A percentile compares a stretch with the other conserved stretches of the same genome.
These are phyloP conservation scores for Colletotrichum sp. DNA, from an alignment of 2,329 filamentous ascomycete genomes.

Conservation along the genomic window DNA sequence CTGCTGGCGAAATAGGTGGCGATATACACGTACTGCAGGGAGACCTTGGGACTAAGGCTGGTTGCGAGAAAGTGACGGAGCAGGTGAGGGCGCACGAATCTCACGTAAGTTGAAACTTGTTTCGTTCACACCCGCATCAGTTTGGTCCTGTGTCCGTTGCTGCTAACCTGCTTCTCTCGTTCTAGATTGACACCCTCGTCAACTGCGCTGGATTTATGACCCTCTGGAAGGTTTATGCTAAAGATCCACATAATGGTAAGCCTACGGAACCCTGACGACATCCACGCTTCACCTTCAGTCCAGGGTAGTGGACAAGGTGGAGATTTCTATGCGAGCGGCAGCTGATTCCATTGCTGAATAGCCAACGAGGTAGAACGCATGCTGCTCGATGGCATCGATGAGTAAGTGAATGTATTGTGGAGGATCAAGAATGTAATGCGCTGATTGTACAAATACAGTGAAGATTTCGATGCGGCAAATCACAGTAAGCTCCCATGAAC, in stretches of 20 bases:
- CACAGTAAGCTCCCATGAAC: not conserved
- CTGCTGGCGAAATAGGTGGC: conserved; percentile 26
- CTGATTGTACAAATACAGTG: not conserved
- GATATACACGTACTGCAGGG: conserved; percentile 29
- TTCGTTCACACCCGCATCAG: not conserved
- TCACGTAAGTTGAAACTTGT: conserved; percentile 17
- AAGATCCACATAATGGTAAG: conserved; percentile 23
- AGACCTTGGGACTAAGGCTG: conserved; percentile 28
- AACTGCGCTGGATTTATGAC: conserved; percentile 31
- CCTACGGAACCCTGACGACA: not conserved
- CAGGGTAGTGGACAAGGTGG: not conserved
- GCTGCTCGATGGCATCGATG: conserved; percentile 23
- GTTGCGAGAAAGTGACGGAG: conserved; percentile 28
- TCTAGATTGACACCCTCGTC: conserved; percentile 29
- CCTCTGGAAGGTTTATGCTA: conserved; percentile 23
- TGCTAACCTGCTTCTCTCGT: not conserved
- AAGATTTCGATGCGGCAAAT: not conserved
- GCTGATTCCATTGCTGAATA: not conserved
- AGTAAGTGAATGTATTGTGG: conserved; percentile 13
- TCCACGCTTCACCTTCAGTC: not conserved
- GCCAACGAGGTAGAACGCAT: conserved; percentile 25
- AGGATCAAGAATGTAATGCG: not conserved
- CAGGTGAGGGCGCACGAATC: conserved; percentile 25
- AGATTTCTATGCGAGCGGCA: not conserved
- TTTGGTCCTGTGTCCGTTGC: not conserved